Conservation (phyloP, 2,329 filamentous ascomycete species). For the Penicillium griseofulvum region DNA sequence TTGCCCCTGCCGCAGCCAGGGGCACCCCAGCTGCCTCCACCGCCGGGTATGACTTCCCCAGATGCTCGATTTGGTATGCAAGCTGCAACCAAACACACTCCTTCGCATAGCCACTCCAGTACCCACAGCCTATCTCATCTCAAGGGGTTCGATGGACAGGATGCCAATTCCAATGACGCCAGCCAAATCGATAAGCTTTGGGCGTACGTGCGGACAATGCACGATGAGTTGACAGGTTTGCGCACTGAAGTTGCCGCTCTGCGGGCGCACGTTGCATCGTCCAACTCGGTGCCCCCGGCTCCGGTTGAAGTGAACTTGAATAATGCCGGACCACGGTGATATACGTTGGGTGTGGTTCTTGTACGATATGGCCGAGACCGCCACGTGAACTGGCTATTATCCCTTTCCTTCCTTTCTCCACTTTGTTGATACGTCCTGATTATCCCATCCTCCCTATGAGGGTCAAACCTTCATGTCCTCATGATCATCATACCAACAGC, state of each 20-base stretch:
- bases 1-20: constrained; percentile 40
- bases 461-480: constrained; percentile 15
- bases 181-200: constrained; percentile 39
- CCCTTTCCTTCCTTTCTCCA: constrained; percentile 3
- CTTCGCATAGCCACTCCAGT: constrained; percentile 36
- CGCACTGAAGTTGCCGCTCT: constrained; percentile 44
- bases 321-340: constrained; percentile 16
- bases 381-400: background rate
- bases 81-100: constrained; percentile 36
- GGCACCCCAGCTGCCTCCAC: constrained; percentile 45
- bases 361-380: constrained; percentile 20
- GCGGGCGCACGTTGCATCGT: constrained; percentile 40
- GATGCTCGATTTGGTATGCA: constrained; percentile 46
- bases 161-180: constrained; percentile 26
- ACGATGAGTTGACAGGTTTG: constrained; percentile 41
- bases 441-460: constrained; percentile 5
- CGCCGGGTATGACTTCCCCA: constrained; percentile 42
- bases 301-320: constrained; percentile 18
- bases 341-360: constrained; percentile 1
- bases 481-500: constrained; percentile 19
- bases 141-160: constrained; percentile 28
- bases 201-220: constrained; percentile 44
- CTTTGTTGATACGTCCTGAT: constrained; percentile 19
- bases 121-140: constrained; percentile 31
- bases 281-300: constrained; percentile 20